phyloP scores from a whole-genome alignment of 306 rosid species.

The Cicer pinnatifidum region DNA sequence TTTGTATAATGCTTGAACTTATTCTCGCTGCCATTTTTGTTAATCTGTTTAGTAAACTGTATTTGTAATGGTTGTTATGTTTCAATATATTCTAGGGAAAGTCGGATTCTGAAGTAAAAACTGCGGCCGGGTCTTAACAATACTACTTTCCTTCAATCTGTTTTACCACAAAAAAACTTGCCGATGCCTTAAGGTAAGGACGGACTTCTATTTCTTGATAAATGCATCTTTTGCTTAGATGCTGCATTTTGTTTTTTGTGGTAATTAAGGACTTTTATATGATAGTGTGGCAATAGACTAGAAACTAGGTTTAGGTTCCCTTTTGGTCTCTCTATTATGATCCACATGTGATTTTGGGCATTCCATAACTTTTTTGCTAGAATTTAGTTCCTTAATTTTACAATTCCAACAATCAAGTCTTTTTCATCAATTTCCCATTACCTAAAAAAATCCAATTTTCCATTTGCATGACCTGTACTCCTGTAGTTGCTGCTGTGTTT shows the following conservation, averaged over 20 bases:
- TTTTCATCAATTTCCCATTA: slow-evolving; percentile 7
- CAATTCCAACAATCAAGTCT: not conserved
- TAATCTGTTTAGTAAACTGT: slow-evolving; percentile 26
- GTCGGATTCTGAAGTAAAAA: slow-evolving; percentile 62
- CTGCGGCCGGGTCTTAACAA: slow-evolving; percentile 64
- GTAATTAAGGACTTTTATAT: not conserved
- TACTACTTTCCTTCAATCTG: slow-evolving; percentile 21
- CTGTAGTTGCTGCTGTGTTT: not conserved
- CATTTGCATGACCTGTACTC: not conserved
- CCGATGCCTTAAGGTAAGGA: slow-evolving; percentile 31
- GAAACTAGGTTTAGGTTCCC: not conserved
- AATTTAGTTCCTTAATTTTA: not conserved
- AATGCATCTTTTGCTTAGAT: slow-evolving; percentile 19
- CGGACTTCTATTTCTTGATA: not conserved
- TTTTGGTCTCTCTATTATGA: not conserved
- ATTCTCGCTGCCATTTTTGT: not conserved
- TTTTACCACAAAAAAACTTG: slow-evolving; percentile 9
- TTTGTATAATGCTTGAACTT: not conserved
- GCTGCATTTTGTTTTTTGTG: not conserved
- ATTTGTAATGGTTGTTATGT: slow-evolving; percentile 32
- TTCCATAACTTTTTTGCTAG: not conserved
- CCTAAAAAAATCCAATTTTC: not conserved
- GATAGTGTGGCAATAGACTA: slow-evolving; percentile 1
- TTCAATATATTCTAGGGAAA: slow-evolving; percentile 59
- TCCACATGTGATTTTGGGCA: not conserved